Evolutionary conservation across 208 protist species (phyloP).

Genomic region (Leishmania guyanensis): DNA sequence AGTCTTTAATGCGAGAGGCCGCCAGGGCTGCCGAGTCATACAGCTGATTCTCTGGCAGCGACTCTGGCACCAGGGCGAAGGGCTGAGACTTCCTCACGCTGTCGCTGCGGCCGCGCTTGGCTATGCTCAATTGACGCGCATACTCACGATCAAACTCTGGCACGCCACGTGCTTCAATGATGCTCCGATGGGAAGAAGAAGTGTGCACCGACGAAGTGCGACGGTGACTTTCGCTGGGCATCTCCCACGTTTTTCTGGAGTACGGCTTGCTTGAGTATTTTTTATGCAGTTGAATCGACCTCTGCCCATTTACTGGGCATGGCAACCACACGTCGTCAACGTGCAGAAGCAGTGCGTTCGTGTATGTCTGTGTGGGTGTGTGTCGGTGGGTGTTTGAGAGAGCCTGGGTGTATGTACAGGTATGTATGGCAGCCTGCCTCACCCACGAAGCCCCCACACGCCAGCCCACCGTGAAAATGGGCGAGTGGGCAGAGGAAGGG

Average conservation of each 20-base stretch:
- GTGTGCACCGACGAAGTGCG: constrained; percentile 30
- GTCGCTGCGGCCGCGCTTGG: constrained; percentile 37
- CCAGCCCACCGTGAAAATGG: neutral
- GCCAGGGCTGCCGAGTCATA: constrained; percentile 17
- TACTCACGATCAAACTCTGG: constrained; percentile 67
- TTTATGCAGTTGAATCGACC: neutral
- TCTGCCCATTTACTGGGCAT: neutral
- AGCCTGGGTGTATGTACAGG: neutral
- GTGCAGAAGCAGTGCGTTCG: neutral
- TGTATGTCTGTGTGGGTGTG: neutral
- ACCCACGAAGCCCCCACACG: neutral
- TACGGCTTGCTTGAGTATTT: neutral
- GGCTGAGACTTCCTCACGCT: constrained; percentile 27
- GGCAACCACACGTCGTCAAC: neutral
- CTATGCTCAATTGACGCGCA: constrained; percentile 47
- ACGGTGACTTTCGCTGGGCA: constrained; percentile 5
- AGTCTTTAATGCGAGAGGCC: constrained; percentile 32
- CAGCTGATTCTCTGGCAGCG: constrained; percentile 8
- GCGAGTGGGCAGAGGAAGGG: neutral
- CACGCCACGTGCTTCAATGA: constrained; percentile 54
- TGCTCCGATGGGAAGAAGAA: constrained; percentile 64
- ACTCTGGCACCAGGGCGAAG: neutral
- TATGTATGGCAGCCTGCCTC: neutral
- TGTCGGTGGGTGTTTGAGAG: no score
- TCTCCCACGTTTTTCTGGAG: neutral